These are phyloP conservation scores for Acephala macrosclerotiorum DNA, from an alignment of 2,329 filamentous ascomycete genomes.

Conservation along the genomic window DNA sequence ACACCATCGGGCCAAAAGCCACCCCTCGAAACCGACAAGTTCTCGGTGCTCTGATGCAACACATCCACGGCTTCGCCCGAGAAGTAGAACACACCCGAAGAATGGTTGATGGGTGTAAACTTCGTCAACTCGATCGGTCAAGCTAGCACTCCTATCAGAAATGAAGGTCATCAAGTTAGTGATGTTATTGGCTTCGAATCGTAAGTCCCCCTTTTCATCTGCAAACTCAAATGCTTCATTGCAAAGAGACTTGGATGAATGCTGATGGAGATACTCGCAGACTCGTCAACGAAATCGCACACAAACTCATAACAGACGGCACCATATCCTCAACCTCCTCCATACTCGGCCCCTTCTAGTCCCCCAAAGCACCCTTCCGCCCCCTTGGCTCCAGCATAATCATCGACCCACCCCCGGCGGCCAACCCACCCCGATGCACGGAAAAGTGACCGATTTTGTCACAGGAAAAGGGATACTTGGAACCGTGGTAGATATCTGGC, in stretches of 20 bases:
- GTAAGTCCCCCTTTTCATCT: constrained; percentile 51
- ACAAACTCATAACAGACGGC: constrained; percentile 30
- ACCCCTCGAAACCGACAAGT: constrained; percentile 69
- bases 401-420: constrained; percentile 52
- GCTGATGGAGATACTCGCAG: constrained; percentile 44
- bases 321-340: constrained; percentile 52
- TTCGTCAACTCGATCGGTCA: constrained; percentile 79
- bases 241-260: constrained; percentile 6
- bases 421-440: constrained; percentile 65
- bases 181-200: constrained; percentile 78
- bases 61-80: constrained; percentile 80
- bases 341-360: constrained; percentile 86
- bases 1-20: constrained; percentile 76
- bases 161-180: constrained; percentile 76
- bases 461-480: constrained; percentile 44
- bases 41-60: constrained; percentile 68
- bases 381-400: constrained; percentile 75
- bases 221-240: not conserved
- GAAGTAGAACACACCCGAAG: constrained; percentile 80
- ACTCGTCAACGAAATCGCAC: constrained; percentile 63
- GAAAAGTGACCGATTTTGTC: constrained; percentile 55
- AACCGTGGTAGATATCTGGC: constrained; percentile 67
- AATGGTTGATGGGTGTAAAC: constrained; percentile 78
- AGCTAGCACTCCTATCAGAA: constrained; percentile 67
- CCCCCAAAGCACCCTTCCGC: constrained; percentile 72